Percentiles rank a stretch among this genome's conserved stretches.
Evolutionary conservation across 2,329 filamentous ascomycete genomes (phyloP).

Genomic region (Teratosphaeria destructans): DNA sequence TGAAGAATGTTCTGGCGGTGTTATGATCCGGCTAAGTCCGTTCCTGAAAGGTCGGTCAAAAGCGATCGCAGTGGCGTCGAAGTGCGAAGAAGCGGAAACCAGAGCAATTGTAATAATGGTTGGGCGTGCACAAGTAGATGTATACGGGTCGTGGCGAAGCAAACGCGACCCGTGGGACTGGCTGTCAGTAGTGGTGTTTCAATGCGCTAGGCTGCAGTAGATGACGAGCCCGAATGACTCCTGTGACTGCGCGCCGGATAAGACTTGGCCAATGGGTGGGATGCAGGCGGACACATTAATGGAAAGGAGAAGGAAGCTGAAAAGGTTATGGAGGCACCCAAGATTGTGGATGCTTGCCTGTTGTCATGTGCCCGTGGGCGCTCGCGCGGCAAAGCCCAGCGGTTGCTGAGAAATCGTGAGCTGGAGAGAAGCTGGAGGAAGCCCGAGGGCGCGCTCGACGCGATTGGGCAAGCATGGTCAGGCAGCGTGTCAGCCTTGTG

Average conservation of each 20-base stretch:
- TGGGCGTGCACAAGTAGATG: slow-evolving; percentile 1
- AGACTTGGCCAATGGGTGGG: background rate
- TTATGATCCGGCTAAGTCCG: background rate
- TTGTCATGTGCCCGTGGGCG: background rate
- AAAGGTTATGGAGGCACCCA: background rate
- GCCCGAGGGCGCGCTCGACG: background rate
- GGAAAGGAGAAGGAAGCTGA: slow-evolving; percentile 1
- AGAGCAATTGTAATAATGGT: background rate
- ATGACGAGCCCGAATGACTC: slow-evolving; percentile 1
- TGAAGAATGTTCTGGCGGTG: background rate
- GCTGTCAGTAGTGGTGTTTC: background rate
- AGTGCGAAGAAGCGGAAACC: background rate
- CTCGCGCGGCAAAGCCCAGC: background rate
- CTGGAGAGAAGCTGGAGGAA: background rate
- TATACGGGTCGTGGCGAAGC: background rate
- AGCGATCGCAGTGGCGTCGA: background rate
- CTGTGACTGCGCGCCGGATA: background rate
- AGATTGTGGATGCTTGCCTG: background rate
- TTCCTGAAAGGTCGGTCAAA: background rate
- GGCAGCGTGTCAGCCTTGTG: background rate
- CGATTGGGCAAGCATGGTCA: background rate
- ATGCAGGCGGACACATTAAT: background rate
- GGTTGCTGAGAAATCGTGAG: background rate
- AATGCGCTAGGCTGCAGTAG: slow-evolving; percentile 1
- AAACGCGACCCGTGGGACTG: background rate